These are phyloP conservation scores for Camellia sinensis DNA, from an alignment of 148 eudicot species.

Conservation along the genomic window DNA sequence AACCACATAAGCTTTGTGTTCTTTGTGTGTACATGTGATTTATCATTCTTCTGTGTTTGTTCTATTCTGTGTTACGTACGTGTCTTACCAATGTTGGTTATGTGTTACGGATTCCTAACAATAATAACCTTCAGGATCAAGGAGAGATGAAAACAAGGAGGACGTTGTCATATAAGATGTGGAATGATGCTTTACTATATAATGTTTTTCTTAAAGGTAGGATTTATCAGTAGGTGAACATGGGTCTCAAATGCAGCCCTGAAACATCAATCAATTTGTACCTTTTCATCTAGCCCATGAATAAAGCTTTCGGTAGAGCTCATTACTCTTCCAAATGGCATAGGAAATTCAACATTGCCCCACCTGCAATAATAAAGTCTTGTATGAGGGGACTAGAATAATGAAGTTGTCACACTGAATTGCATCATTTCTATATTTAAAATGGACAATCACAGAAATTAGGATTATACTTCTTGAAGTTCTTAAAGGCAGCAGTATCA, in stretches of 20 bases:
- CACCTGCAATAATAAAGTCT: constrained; percentile 40
- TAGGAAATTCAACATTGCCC: constrained; percentile 79
- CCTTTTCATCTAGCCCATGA: constrained; percentile 81
- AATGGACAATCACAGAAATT: background rate
- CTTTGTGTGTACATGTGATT: too few species aligned
- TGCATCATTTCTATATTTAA: background rate
- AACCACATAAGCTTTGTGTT: too few species aligned
- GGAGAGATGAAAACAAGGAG: background rate
- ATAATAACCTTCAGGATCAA: background rate
- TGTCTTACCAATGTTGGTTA: too few species aligned
- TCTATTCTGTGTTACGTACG: too few species aligned
- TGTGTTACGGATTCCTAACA: too few species aligned
- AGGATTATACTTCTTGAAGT: constrained; percentile 25
- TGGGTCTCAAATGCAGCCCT: background rate
- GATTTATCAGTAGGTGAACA: background rate
- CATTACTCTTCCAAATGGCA: constrained; percentile 86
- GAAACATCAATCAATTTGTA: constrained; percentile 10
- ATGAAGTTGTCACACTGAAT: background rate
- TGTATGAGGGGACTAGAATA: background rate
- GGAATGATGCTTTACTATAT: background rate
- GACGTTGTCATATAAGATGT: background rate
- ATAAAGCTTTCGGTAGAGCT: constrained; percentile 77
- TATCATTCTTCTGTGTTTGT: too few species aligned
- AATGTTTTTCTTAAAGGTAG: background rate
- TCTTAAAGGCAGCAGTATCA: constrained; percentile 27